Conservation (phyloP, 257 asterid species). For the Plectranthus barbatus region DNA sequence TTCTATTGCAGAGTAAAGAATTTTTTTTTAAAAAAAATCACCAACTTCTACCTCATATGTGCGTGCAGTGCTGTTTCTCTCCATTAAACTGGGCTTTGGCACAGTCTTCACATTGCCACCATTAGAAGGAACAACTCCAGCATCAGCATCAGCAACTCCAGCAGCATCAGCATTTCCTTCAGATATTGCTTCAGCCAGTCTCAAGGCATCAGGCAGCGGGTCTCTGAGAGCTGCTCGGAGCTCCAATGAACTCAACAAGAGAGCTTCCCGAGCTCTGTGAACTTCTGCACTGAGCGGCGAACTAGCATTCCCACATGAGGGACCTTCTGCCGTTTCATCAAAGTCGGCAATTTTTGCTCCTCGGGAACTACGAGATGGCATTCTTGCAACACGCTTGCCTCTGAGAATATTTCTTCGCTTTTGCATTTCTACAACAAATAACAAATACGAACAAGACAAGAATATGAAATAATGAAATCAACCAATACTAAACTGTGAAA, state of each 20-base stretch:
- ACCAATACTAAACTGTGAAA: too few species aligned
- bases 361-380: constrained; percentile 15
- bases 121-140: too few species aligned
- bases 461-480: too few species aligned
- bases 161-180: too few species aligned
- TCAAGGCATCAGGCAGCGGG: constrained; percentile 80
- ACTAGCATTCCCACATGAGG: constrained; percentile 13
- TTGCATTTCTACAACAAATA: constrained; percentile 24
- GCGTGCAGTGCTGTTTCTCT: constrained; percentile 43
- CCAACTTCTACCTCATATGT: constrained; percentile 41
- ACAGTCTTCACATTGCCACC: too few species aligned
- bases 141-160: too few species aligned
- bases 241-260: constrained; percentile 41
- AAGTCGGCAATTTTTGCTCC: constrained; percentile 48
- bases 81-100: constrained; percentile 49
- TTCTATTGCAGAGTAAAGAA: neutral
- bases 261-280: constrained; percentile 38
- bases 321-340: constrained; percentile 22
- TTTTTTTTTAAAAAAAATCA: neutral
- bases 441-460: too few species aligned
- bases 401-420: constrained; percentile 24
- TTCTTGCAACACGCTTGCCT: constrained; percentile 38
- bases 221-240: constrained; percentile 58
- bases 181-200: too few species aligned
- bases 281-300: constrained; percentile 42